Evolutionary conservation across 1,284 basidiomycete genomes (phyloP).

Genomic region (Ustilago hordei): DNA sequence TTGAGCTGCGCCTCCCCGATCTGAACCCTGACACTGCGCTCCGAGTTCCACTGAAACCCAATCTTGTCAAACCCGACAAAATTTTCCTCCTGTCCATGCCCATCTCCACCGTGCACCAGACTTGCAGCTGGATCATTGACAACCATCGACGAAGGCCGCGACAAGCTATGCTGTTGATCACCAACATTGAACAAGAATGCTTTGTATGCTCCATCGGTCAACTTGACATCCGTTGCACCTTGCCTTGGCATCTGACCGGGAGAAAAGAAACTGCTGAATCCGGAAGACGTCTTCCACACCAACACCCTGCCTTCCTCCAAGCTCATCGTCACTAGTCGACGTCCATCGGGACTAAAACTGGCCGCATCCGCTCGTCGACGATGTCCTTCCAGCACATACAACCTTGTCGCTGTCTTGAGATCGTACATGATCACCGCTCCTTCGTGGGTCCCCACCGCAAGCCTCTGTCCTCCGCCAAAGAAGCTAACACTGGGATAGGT

Average conservation of each 20-base stretch:
- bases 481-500: conserved; percentile 92
- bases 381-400: conserved; percentile 94
- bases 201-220: conserved; percentile 64
- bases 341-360: conserved; percentile 87
- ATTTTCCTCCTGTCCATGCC: conserved; percentile 20
- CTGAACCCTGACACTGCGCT: conserved; percentile 55
- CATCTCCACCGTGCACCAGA: background rate
- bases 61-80: conserved; percentile 47
- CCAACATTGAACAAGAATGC: conserved; percentile 62
- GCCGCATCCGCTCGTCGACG: conserved; percentile 39
- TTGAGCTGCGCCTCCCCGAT: conserved; percentile 60
- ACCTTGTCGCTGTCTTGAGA: conserved; percentile 90
- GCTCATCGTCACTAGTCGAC: conserved; percentile 86
- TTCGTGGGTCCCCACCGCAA: conserved; percentile 93
- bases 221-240: conserved; percentile 74
- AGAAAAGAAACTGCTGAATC: conserved; percentile 83
- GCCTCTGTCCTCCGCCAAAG: conserved; percentile 83
- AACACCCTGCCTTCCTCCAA: conserved; percentile 77
- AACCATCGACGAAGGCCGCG: background rate
- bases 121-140: background rate
- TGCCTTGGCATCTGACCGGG: conserved; percentile 93
- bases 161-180: conserved; percentile 14
- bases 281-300: conserved; percentile 70
- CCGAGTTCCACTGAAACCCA: conserved; percentile 59
- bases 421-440: conserved; percentile 90